Evolutionary conservation across 768 basidiomycete genomes (phyloP).

Genomic region (Hortiboletus flavorubellus): DNA sequence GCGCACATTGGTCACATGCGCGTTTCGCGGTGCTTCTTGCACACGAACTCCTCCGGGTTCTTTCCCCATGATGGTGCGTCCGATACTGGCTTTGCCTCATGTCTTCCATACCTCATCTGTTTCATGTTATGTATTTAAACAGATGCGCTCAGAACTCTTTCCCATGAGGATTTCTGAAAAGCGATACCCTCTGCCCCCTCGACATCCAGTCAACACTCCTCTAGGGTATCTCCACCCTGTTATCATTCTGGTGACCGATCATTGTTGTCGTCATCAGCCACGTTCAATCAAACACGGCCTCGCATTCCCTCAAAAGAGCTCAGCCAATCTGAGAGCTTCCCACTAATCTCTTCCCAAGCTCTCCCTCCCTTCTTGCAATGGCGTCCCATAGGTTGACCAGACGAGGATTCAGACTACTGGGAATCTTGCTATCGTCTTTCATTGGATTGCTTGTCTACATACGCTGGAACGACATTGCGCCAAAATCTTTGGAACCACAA

Average conservation of each 20-base stretch:
- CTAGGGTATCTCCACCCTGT: neutral
- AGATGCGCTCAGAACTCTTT: neutral
- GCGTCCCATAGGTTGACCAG: slow-evolving; percentile 20
- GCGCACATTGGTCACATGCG: too few relatives aligned
- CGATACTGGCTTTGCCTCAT: neutral
- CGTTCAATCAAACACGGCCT: neutral
- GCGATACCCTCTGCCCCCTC: neutral
- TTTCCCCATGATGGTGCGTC: neutral
- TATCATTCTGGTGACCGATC: neutral
- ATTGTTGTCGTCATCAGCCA: neutral
- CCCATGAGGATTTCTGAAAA: neutral
- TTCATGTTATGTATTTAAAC: neutral
- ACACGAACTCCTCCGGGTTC: neutral
- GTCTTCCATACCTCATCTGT: neutral
- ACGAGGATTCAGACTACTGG: slow-evolving; percentile 21
- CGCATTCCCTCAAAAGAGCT: slow-evolving; percentile 3
- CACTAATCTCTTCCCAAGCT: neutral
- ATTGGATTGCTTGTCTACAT: slow-evolving; percentile 15
- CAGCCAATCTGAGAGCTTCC: neutral
- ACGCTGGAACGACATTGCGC: slow-evolving; percentile 3
- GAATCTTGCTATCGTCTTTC: slow-evolving; percentile 3
- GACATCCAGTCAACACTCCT: neutral
- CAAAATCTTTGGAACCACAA: neutral
- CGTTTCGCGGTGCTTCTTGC: neutral
- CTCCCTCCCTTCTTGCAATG: slow-evolving; percentile 12